Evolutionary conservation across 2,329 filamentous ascomycete genomes (phyloP), one percentile per base, ranked within the genome.

Genomic region (Hymenoscyphus fraxineus): DNA sequence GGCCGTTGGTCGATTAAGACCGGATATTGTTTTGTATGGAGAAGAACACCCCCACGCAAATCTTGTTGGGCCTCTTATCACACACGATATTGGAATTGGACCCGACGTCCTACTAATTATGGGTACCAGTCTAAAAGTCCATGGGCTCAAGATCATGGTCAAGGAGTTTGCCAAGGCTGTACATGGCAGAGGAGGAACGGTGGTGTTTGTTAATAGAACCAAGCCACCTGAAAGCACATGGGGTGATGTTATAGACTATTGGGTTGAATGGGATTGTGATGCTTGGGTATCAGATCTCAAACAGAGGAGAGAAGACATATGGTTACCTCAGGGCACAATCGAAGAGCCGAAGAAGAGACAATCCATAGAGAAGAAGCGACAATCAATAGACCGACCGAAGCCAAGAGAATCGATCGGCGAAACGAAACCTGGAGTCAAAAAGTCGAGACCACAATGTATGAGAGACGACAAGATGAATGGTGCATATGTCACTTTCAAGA

Each of bases 181-280:
- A 0, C 89, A 91, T 75, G 71, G 71, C 1, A 85, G 81, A 69
- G 86, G 85, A 31, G 88, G 88, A 63, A 88, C 85, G 62, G 88
- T 92, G 0, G 80, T 91, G 4, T 91, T 91, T 76, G 85, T 91
- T 67, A 92, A 92, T 75, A 84, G 88, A 27, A 90, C 88, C 1
- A 89, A 89, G 70, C 88, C 88, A 0, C 81, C 88, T 0, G 88
- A 90, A 72, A 91, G 88, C 72, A 83, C 82, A 0, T 92, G 89
- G 89, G 85, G 87, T 0, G 88, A 90, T 62, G 78, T 90, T 0
- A 88, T 92, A 61, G 89, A 92, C 75, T 90, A 88, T 67, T 91
- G 88, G 85, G 82, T 92, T 0, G 82, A 89, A 67, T 90, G 88
- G 88, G 88, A 91, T 71, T 91, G 88, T 65, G 89, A 92, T 69